Evolutionary conservation across 2,329 filamentous ascomycete genomes (phyloP).

Genomic region (Paramyrothecium roridum): DNA sequence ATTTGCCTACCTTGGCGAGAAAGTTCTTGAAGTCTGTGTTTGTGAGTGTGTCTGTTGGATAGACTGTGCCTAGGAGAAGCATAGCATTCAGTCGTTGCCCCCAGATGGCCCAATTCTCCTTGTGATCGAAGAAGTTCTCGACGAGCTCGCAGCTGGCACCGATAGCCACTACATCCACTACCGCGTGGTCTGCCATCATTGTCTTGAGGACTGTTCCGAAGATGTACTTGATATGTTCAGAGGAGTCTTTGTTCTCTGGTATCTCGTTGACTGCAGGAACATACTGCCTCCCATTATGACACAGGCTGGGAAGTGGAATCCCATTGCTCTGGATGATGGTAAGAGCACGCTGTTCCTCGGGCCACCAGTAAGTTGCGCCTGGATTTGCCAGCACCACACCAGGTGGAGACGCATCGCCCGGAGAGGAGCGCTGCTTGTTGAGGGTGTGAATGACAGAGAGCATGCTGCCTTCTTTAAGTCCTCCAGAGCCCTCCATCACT

Average conservation of each 20-base stretch:
- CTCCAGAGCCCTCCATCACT: slow-evolving; percentile 58
- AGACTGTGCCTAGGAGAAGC: slow-evolving; percentile 46
- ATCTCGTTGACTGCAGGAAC: slow-evolving; percentile 58
- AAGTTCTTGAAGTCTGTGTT: slow-evolving; percentile 46
- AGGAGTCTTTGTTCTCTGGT: slow-evolving; percentile 51
- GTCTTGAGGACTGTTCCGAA: slow-evolving; percentile 60
- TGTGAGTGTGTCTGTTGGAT: slow-evolving; percentile 32
- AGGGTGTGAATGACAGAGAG: slow-evolving; percentile 58
- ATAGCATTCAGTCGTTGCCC: slow-evolving; percentile 42
- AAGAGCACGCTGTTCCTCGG: slow-evolving; percentile 57
- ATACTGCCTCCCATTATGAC: slow-evolving; percentile 52
- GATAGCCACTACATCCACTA: slow-evolving; percentile 68
- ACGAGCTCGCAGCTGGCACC: slow-evolving; percentile 62
- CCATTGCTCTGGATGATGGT: slow-evolving; percentile 54
- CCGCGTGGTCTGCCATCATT: slow-evolving; percentile 44
- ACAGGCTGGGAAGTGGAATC: slow-evolving; percentile 60
- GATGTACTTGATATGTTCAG: slow-evolving; percentile 63
- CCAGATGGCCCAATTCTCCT: slow-evolving; percentile 48
- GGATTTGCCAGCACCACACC: slow-evolving; percentile 75
- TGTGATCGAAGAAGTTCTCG: slow-evolving; percentile 54
- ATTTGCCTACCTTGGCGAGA: slow-evolving; percentile 41
- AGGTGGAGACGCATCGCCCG: slow-evolving; percentile 33
- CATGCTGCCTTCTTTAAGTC: slow-evolving; percentile 68
- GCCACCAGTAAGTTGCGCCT: slow-evolving; percentile 75
- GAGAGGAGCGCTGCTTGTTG: slow-evolving; percentile 27